Evolutionary conservation across 2,329 filamentous ascomycete genomes (phyloP), one percentile per base, ranked within the genome.

Genomic region (Tolypocladium tropicale): DNA sequence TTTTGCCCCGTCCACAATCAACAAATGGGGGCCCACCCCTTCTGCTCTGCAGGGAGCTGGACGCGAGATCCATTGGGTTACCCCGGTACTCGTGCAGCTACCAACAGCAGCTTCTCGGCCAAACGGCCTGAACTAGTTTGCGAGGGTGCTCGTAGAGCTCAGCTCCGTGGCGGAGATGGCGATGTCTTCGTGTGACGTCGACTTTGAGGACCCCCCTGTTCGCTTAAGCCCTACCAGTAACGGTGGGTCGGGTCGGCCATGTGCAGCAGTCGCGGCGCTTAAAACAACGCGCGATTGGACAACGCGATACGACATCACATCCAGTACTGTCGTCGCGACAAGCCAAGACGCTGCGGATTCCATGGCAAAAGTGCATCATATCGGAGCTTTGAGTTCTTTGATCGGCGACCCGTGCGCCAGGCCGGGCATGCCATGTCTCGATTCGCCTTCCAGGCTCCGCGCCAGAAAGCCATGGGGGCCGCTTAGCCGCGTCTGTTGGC

Each of bases 261-360:
- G 53, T 62, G 60, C 58, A 63, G 63, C 60, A 64, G 63, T 61
- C 58, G 61, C 63, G 64, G 66, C 66, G 66, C 66, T 67, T 67
- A 68, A 54, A 58, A 63, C 43, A 55, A 53, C 16, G 37, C 55
- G 50, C 63, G 56, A 68, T 68, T 68, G 66, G 66, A 43, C 53
- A 53, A 33, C 30, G 52, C 41, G 57, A 53, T 59, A 58, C 54
- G 53, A 53, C 57, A 61, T 65, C 63, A 60, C 63, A 65, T 59
- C 55, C 56, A 55, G 52, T 39, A 48, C 30, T 16, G 43, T 48
- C 43, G 43, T 10, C 43, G 28, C 25, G 43, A n/a, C 25, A 48
- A 48, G 7, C 9, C 43, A 48, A 3, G 43, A 18, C 25, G 25
- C 23, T n/a, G 43, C 16, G 16, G 14, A n/a, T 30, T 48, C 25